Base-by-base conservation (phyloP, 2,329 filamentous ascomycete species). In the Fusarium domesticum region DNA sequence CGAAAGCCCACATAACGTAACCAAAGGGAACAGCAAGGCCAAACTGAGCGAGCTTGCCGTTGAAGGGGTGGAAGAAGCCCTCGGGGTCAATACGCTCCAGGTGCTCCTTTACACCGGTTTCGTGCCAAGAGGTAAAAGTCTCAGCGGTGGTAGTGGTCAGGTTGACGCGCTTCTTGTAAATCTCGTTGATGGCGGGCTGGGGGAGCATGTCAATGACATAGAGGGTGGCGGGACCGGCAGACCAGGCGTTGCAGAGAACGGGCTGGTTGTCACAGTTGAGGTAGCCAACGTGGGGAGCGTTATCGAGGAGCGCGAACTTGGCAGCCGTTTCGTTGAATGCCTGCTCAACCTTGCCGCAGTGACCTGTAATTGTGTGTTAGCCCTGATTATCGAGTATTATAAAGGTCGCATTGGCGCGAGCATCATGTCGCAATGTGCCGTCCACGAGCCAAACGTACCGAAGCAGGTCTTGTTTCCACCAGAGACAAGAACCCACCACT, bases 381-480 rank as follows among this genome's bases (percentile, higher is more conserved):
- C 43, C 39, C 34, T 28, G 45, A 44, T 47, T 23, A 7, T 36
- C 12, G n/a, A 30, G n/a, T 11, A 35, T 15, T 5, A n/a, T 18
- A 19, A 37, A 36, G 28, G 35, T 43, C 31, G 39, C 39, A 46
- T 45, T n/a, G n/a, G n/a, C n/a, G n/a, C n/a, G n/a, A n/a, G n/a
- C n/a, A n/a, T n/a, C n/a, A n/a, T n/a, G n/a, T n/a, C n/a, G n/a
- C n/a, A 10, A 28, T 12, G 4, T 28, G 23, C 23, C 23, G 14
- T 28, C 23, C 23, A 28, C 8, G 14, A 28, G 7, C 28, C 31
- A 41, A 36, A 43, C 74, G 45, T 70, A 81, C 79, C 77, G 62
- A 77, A 84, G 71, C 87, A 92, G 23, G 87, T 89, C 71, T 83
- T 85, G 74, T 91, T 90, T 56, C 85, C 75, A 43, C 87, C 87